phyloP scores from a whole-genome alignment of 106 monocot genomes.

The Agapanthus africanus region DNA sequence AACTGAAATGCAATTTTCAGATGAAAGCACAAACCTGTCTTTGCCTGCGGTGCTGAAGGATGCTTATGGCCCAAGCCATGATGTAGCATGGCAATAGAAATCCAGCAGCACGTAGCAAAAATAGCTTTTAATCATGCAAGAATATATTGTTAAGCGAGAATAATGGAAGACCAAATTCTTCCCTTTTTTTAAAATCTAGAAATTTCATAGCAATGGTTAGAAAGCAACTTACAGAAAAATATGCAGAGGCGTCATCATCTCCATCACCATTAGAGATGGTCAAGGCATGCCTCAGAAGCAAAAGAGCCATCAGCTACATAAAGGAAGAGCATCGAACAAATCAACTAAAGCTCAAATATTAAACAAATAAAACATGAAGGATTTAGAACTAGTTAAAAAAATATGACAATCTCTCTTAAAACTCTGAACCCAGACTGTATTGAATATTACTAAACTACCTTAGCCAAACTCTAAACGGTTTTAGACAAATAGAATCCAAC shows the following conservation, averaged over 20 bases:
- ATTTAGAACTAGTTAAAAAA: too few relatives aligned
- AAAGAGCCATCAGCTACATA: constrained; percentile 81
- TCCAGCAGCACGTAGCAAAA: constrained; percentile 74
- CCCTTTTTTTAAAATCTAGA: not conserved
- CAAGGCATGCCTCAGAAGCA: constrained; percentile 80
- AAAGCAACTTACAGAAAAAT: constrained; percentile 63
- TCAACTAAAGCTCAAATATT: too few relatives aligned
- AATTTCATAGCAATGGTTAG: not conserved
- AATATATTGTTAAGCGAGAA: not conserved
- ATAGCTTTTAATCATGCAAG: constrained; percentile 39
- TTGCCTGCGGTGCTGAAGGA: constrained; percentile 64
- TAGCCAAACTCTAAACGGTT: too few relatives aligned
- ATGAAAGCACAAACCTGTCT: constrained; percentile 45
- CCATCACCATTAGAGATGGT: constrained; percentile 46
- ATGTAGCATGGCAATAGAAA: constrained; percentile 83
- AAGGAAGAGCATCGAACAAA: too few relatives aligned
- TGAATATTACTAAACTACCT: too few relatives aligned
- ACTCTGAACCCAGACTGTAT: too few relatives aligned
- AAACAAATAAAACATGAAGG: too few relatives aligned
- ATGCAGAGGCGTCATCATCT: constrained; percentile 75
- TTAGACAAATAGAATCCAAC: too few relatives aligned
- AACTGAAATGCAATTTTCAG: too few relatives aligned
- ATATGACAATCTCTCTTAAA: too few relatives aligned
- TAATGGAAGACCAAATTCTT: not conserved
- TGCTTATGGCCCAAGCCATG: constrained; percentile 86